Conservation (phyloP, 2,329 filamentous ascomycete species). For the Chaetomiaceae sp. region DNA sequence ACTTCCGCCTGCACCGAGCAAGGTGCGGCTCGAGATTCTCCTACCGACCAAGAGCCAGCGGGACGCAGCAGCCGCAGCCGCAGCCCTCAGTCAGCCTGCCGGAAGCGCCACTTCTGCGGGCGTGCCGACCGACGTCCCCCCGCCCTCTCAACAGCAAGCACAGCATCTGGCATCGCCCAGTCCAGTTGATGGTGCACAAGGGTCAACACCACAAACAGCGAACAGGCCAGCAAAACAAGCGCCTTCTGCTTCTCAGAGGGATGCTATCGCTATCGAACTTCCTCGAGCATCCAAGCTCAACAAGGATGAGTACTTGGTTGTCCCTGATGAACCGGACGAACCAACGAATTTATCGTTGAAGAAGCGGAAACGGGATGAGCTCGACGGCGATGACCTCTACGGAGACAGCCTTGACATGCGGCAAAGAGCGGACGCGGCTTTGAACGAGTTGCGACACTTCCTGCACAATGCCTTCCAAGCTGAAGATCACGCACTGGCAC, state of each 20-base stretch:
- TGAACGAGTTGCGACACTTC: slow-evolving; percentile 65
- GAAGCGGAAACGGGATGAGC: slow-evolving; percentile 49
- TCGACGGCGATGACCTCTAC: slow-evolving; percentile 51
- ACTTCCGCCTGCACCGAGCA: slow-evolving; percentile 34
- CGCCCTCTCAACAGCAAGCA: not conserved
- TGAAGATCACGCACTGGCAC: slow-evolving; percentile 62
- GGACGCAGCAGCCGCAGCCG: slow-evolving; percentile 20
- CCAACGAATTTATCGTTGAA: slow-evolving; percentile 46
- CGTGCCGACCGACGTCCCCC: not conserved
- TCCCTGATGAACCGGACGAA: slow-evolving; percentile 44
- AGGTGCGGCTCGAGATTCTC: slow-evolving; percentile 43
- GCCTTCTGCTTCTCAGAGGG: slow-evolving; percentile 23
- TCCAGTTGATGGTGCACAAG: slow-evolving; percentile 20
- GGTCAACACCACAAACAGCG: not conserved
- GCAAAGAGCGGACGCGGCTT: slow-evolving; percentile 71
- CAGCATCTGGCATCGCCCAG: slow-evolving; percentile 5
- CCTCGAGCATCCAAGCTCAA: slow-evolving; percentile 40
- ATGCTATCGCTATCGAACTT: slow-evolving; percentile 47
- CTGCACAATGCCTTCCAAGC: slow-evolving; percentile 71
- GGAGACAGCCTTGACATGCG: slow-evolving; percentile 70
- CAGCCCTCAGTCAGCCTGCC: slow-evolving; percentile 5
- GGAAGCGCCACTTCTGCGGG: not conserved
- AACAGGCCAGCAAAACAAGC: slow-evolving; percentile 14
- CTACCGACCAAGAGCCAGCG: slow-evolving; percentile 42
- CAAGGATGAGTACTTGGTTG: slow-evolving; percentile 49